phyloP scores from a whole-genome alignment of 768 basidiomycete species.

The Melanogaster broomeanus region DNA sequence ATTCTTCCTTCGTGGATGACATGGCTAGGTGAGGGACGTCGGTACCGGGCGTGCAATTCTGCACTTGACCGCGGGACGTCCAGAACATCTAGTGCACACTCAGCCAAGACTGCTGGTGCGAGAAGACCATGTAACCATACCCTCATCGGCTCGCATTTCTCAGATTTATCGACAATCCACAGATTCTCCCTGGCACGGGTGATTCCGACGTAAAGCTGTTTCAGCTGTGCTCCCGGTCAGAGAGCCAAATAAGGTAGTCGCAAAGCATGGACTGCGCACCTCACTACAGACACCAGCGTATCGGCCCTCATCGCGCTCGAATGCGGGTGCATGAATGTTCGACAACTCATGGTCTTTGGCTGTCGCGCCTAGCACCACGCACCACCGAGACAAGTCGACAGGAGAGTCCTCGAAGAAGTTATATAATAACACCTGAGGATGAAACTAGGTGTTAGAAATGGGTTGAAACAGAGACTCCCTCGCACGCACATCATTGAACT shows the following conservation, averaged over 20 bases:
- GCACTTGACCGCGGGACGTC: conserved; percentile 45
- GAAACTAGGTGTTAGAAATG: not conserved
- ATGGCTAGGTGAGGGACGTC: conserved; percentile 57
- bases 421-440: conserved; percentile 62
- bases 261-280: conserved; percentile 32
- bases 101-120: not conserved
- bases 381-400: conserved; percentile 55
- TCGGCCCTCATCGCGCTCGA: conserved; percentile 43
- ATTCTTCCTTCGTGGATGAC: conserved; percentile 50
- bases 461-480: not conserved
- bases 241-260: not conserved
- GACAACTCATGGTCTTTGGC: conserved; percentile 10
- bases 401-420: conserved; percentile 74
- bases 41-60: conserved; percentile 47
- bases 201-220: conserved; percentile 69
- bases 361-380: conserved; percentile 50
- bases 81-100: conserved; percentile 47
- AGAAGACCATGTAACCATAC: conserved; percentile 33
- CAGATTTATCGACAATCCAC: conserved; percentile 70
- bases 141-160: conserved; percentile 56
- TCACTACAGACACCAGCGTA: conserved; percentile 62
- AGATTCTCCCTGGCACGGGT: conserved; percentile 69
- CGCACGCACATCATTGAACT: conserved; percentile 18
- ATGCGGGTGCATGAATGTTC: conserved; percentile 41
- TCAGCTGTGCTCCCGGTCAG: conserved; percentile 44